These are phyloP conservation scores for Cryptococcus sp. DNA, from an alignment of 1,284 basidiomycete species.

Conservation along the genomic window DNA sequence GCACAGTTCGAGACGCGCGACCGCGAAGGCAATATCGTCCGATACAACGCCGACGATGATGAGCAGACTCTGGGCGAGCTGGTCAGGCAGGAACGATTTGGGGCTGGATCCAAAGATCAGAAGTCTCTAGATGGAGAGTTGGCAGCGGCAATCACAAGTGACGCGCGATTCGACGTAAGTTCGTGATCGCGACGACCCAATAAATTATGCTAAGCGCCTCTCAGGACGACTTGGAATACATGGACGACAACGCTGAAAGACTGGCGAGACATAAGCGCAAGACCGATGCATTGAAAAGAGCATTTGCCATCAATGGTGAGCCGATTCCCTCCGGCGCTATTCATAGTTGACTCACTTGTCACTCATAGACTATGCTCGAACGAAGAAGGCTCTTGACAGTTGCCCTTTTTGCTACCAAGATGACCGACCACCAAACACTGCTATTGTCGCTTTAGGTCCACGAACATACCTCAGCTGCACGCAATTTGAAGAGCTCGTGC, in stretches of 20 bases:
- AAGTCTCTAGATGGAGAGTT: slow-evolving; percentile 90
- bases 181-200: neutral
- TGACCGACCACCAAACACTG: slow-evolving; percentile 80
- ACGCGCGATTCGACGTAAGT: slow-evolving; percentile 79
- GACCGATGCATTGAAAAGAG: slow-evolving; percentile 90
- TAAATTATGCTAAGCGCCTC: neutral
- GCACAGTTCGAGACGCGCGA: slow-evolving; percentile 80
- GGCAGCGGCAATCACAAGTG: slow-evolving; percentile 80
- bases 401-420: slow-evolving; percentile 89
- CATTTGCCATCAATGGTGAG: slow-evolving; percentile 91
- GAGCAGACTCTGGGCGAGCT: slow-evolving; percentile 82
- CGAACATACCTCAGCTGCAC: slow-evolving; percentile 87
- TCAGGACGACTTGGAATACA: slow-evolving; percentile 84
- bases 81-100: slow-evolving; percentile 87
- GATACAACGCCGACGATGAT: slow-evolving; percentile 87
- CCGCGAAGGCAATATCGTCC: slow-evolving; percentile 81
- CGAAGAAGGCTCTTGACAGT: slow-evolving; percentile 81
- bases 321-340: slow-evolving; percentile 1
- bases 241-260: slow-evolving; percentile 93
- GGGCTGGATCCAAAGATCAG: slow-evolving; percentile 82
- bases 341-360: neutral
- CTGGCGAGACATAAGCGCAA: slow-evolving; percentile 92
- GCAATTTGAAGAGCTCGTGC: slow-evolving; percentile 76
- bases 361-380: slow-evolving; percentile 81
- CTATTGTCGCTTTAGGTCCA: slow-evolving; percentile 86